These are phyloP conservation scores for Cryptosporidium viatorum DNA, from an alignment of 169 alveolate species.

Conservation along the genomic window DNA sequence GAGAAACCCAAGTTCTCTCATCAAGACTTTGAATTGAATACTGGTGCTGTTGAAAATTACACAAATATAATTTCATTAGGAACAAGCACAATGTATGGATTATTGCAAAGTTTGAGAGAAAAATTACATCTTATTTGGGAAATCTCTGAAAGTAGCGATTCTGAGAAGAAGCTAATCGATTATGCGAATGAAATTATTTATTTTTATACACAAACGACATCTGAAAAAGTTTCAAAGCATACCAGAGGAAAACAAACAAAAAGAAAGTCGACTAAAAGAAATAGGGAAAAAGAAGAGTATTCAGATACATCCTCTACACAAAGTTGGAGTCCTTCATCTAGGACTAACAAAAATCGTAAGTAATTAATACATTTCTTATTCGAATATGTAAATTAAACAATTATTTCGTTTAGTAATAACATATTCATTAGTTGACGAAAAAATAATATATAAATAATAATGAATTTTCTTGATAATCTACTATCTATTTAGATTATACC, in stretches of 20 bases:
- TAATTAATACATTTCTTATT: neutral
- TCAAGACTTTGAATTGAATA: conserved; percentile 11
- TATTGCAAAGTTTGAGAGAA: conserved; percentile 24
- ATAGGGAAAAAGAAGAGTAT: conserved; percentile 3
- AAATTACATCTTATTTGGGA: conserved; percentile 22
- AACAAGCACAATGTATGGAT: conserved; percentile 10
- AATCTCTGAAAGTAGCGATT: neutral
- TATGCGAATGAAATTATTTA: conserved; percentile 38
- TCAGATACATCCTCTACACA: conserved; percentile 47
- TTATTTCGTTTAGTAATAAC: neutral
- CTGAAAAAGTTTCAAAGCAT: conserved; percentile 31
- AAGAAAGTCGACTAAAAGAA: conserved; percentile 29
- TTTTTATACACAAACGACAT: conserved; percentile 24
- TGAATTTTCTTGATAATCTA: neutral
- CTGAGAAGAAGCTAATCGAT: neutral
- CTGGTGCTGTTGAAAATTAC: neutral
- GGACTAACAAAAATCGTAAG: neutral
- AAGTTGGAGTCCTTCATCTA: conserved; percentile 56
- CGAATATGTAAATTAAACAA: neutral
- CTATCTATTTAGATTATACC: no score
- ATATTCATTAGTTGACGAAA: neutral
- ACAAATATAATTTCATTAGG: conserved; percentile 17
- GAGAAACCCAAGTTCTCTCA: conserved; percentile 61
- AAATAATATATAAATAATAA: neutral
- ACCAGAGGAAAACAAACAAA: neutral